Base-by-base conservation (phyloP, 805 yeast species). In the Peterozyma xylosa region DNA sequence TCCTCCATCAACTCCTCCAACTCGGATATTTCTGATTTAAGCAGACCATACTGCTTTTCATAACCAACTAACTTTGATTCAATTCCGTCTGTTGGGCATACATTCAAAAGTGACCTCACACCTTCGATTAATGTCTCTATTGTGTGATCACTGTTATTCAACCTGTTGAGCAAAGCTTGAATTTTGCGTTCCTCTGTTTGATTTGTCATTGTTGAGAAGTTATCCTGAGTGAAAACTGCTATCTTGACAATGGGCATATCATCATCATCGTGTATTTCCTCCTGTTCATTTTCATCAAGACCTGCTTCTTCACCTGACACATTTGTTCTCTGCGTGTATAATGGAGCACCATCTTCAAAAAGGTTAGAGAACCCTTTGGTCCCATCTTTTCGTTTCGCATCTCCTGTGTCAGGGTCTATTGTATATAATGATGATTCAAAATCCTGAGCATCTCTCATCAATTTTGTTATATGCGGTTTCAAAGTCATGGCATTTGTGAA, bases 401-500 rank as follows among this genome's bases (percentile, higher is more conserved):
- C 58, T n/a, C 58, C 64, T 11, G 52, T 53, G 0, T 52, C 58
- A 7, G 11, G 14, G 43, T 65, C 65, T 7, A 74, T 65, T 33
- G 60, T 64, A 53, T 76, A 80, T 33, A 80, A 57, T 2, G 75
- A 63, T 33, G 64, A 73, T 50, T 80, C 85, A 34, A 70, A 68
- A 0, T 53, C 58, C 33, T 75, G 74, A 3, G 83, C 78, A 56
- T 82, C 88, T 50, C 82, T 67, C 16, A 82, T 60, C n/a, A 82
- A 60, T 16, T 69, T 62, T 2, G 81, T 77, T 45, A 80, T 78
- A 29, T 68, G 67, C 11, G 79, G 78, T 40, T 66, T 60, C 21
- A 68, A 61, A 9, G 78, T 67, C 14, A 80, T 62, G 2, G 88
- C 82, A 53, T 82, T 82, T 35, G 83, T 76, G 57, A 82, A 82